Percentiles rank a stretch among this genome's conserved stretches.
Conservation (phyloP, 2,329 filamentous ascomycete genomes). For the Scorias spongiosa region DNA sequence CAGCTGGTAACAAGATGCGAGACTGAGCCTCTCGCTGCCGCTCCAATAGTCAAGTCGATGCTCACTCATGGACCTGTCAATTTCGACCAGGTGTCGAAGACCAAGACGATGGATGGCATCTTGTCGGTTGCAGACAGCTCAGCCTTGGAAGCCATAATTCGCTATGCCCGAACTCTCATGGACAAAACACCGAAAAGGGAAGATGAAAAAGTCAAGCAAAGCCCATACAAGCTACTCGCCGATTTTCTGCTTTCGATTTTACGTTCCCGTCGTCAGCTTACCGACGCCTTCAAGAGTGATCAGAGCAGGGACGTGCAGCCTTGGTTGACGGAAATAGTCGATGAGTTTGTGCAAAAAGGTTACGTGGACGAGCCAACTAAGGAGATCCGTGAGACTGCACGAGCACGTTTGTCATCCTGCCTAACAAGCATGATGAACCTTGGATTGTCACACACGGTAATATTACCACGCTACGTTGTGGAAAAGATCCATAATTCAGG, state of each 20-base stretch:
- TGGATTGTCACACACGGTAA: slow-evolving; percentile 11
- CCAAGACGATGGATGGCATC: slow-evolving; percentile 67
- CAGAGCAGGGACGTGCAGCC: slow-evolving; percentile 10
- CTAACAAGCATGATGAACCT: slow-evolving; percentile 29
- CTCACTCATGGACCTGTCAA: slow-evolving; percentile 57
- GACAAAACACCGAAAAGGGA: slow-evolving; percentile 27
- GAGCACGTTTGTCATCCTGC: slow-evolving; percentile 20
- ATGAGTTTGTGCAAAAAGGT: slow-evolving; percentile 20
- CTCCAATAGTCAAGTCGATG: slow-evolving; percentile 49
- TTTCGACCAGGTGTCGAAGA: slow-evolving; percentile 76
- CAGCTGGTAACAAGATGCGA: slow-evolving; percentile 51
- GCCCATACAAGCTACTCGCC: slow-evolving; percentile 33
- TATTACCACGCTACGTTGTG: slow-evolving; percentile 5
- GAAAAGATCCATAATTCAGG: slow-evolving; percentile 7
- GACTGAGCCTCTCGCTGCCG: slow-evolving; percentile 42
- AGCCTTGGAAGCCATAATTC: slow-evolving; percentile 38
- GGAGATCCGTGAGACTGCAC: not conserved
- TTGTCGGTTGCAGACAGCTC: slow-evolving; percentile 43
- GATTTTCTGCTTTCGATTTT: slow-evolving; percentile 38
- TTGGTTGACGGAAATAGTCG: slow-evolving; percentile 13
- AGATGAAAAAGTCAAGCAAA: slow-evolving; percentile 29
- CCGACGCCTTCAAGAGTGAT: slow-evolving; percentile 8
- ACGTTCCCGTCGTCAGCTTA: slow-evolving; percentile 20
- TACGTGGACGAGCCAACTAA: slow-evolving; percentile 19
- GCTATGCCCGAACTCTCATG: slow-evolving; percentile 34